Evolutionary conservation across 1,284 basidiomycete species (phyloP), one percentile per base, ranked within the genome.

Genomic region (Boletus smithii): DNA sequence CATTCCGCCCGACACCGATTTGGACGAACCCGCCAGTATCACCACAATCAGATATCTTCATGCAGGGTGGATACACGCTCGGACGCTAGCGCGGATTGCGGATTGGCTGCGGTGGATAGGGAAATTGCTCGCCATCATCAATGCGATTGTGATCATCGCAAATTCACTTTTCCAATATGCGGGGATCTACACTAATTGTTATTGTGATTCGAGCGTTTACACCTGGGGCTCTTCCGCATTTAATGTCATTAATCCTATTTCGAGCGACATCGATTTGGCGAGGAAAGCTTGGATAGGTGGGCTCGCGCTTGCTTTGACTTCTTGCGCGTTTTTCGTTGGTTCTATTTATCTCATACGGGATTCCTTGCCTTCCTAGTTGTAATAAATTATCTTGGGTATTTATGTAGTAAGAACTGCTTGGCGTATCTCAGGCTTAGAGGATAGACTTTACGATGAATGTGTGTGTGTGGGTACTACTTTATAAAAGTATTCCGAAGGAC

Each of bases 151-250:
- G 1, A 42, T 62, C 32, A 1, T 65, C 13, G 20, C 49, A 8
- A 50, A 30, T 26, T 60, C 59, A 2, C 6, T 64, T 5, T 53
- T 65, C 26, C 56, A 58, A 24, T 63, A 49, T 2, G 36, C 61
- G 2, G 35, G 45, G 9, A 22, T 67, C 10, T 63, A 53, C 18
- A 10, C 50, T 3, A 64, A 37, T 2, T 63, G 65, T 26, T 63
- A 40, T 14, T 63, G 63, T n/a, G 37, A 64, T 26, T 51, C 63
- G 29, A 61, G 46, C 24, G 38, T 51, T 1, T 38, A 33, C 1
- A 18, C 4, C 0, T 49, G 46, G 56, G 51, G 59, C 5, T 0
- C 5, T 20, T 8, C 13, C 0, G 61, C 57, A 1, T 64, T 51
- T 8, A n/a, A 39, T 3, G 24, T 62, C 9, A 31, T 66, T 5